Evolutionary conservation across 805 yeast species (phyloP).

Genomic region (Starmerella scarabaei): DNA sequence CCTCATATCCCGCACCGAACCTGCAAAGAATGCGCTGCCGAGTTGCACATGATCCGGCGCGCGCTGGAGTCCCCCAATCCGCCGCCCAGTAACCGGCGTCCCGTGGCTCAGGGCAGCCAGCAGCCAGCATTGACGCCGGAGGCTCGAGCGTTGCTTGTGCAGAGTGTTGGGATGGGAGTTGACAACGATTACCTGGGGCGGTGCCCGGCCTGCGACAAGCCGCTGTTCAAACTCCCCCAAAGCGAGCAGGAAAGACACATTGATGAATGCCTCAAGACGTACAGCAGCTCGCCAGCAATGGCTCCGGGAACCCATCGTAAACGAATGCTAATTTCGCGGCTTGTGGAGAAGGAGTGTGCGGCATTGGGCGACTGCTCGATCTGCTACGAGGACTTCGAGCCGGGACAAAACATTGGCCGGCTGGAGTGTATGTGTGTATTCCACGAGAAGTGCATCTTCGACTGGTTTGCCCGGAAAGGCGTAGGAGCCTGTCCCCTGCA

Average conservation of each 20-base stretch:
- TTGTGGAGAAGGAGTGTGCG: constrained; percentile 27
- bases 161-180: constrained; percentile 16
- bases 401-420: constrained; percentile 83
- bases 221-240: constrained; percentile 22
- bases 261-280: constrained; percentile 44
- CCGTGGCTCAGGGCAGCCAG: too few relatives aligned
- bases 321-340: constrained; percentile 60
- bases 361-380: constrained; percentile 72
- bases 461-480: constrained; percentile 82
- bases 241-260: constrained; percentile 52
- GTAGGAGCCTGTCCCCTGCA: constrained; percentile 82
- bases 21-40: constrained; percentile 60
- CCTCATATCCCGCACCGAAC: constrained; percentile 54
- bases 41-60: constrained; percentile 38
- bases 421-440: constrained; percentile 89
- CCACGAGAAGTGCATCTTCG: constrained; percentile 79
- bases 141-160: constrained; percentile 18
- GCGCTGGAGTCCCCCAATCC: constrained; percentile 26
- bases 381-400: constrained; percentile 75
- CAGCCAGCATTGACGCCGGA: constrained; percentile 1
- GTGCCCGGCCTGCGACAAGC: constrained; percentile 31
- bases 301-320: constrained; percentile 35
- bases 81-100: constrained; percentile 2
- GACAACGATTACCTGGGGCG: constrained; percentile 25
- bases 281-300: constrained; percentile 30